These are phyloP conservation scores for Fusarium algeriense DNA, from an alignment of 2,329 filamentous ascomycete genomes.

Conservation along the genomic window DNA sequence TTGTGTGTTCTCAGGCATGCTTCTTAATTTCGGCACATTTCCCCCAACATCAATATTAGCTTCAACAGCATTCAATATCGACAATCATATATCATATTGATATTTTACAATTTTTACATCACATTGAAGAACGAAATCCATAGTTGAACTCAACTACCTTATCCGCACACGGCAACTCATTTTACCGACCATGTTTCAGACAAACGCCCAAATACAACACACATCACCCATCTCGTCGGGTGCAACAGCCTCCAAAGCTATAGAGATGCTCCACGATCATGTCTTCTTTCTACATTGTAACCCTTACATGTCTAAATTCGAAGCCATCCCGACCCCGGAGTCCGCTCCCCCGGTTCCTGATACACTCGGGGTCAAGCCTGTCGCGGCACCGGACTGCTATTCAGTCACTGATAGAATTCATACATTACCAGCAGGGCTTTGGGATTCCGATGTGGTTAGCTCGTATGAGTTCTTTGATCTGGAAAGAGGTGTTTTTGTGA, in stretches of 20 bases:
- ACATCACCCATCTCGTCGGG: constrained; percentile 57
- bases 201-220: constrained; percentile 58
- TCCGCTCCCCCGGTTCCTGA: constrained; percentile 43
- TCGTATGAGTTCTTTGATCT: constrained; percentile 66
- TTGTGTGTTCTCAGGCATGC: background rate
- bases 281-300: constrained; percentile 65
- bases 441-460: constrained; percentile 67
- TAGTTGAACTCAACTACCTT: background rate
- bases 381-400: constrained; percentile 55
- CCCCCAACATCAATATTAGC: background rate
- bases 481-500: constrained; percentile 63
- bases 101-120: background rate
- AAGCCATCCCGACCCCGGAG: constrained; percentile 49
- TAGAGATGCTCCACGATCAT: constrained; percentile 64
- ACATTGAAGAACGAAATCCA: background rate
- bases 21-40: background rate
- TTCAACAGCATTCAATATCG: background rate
- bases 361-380: constrained; percentile 41
- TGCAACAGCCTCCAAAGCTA: constrained; percentile 51
- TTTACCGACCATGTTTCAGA: constrained; percentile 56
- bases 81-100: background rate
- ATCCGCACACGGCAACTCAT: background rate
- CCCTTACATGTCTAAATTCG: constrained; percentile 62
- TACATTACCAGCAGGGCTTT: constrained; percentile 66
- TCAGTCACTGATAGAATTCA: constrained; percentile 64